phyloP scores from a whole-genome alignment of 208 protist genomes.

The Leishmania amazonensis region DNA sequence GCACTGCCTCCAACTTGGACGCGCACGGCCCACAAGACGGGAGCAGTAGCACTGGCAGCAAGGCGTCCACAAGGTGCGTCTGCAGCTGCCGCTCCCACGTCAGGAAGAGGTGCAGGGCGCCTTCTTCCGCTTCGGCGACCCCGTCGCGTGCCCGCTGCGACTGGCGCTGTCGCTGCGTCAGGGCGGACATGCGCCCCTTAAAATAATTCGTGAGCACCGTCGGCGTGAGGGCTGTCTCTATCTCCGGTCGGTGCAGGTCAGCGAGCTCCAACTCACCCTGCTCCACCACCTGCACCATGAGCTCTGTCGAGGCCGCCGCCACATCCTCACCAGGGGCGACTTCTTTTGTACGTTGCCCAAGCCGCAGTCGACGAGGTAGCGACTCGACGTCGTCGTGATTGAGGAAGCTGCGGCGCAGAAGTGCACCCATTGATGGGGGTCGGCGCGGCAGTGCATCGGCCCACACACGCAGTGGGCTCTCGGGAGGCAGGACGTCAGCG shows the following conservation, averaged over 20 bases:
- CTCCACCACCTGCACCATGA: conserved; percentile 63
- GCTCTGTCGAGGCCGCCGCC: conserved; percentile 29
- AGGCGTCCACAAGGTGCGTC: conserved; percentile 29
- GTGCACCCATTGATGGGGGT: conserved; percentile 54
- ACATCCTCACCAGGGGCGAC: conserved; percentile 29
- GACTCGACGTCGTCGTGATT: conserved; percentile 25
- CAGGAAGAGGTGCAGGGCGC: conserved; percentile 35
- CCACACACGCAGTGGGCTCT: conserved; percentile 45
- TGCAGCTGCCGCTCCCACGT: conserved; percentile 45
- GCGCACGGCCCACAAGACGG: not conserved
- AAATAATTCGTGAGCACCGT: conserved; percentile 61
- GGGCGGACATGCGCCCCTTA: conserved; percentile 36
- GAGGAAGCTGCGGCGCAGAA: conserved; percentile 38
- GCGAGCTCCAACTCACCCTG: conserved; percentile 38
- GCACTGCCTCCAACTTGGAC: conserved; percentile 2
- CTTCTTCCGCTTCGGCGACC: conserved; percentile 24
- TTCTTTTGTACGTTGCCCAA: conserved; percentile 36
- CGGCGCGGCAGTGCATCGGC: conserved; percentile 50
- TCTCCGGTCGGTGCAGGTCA: conserved; percentile 40
- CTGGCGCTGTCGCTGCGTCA: conserved; percentile 66
- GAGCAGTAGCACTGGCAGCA: conserved; percentile 34
- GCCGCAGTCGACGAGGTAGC: conserved; percentile 54
- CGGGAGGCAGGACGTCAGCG: conserved; percentile 1
- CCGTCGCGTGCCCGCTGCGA: conserved; percentile 30
- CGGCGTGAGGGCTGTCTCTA: conserved; percentile 52